phyloP scores from a whole-genome alignment of 2,329 filamentous ascomycete species.

The Aspergillus tanneri region DNA sequence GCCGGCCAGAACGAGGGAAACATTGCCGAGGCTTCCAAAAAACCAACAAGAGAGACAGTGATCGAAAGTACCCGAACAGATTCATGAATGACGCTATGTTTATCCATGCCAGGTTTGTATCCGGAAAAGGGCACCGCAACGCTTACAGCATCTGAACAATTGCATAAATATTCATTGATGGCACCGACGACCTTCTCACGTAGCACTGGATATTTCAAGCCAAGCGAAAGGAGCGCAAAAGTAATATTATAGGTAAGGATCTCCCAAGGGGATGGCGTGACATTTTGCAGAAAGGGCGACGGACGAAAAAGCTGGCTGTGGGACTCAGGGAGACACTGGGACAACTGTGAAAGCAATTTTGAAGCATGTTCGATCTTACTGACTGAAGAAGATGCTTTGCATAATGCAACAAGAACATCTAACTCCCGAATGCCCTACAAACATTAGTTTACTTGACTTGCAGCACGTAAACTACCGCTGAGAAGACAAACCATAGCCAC shows the following conservation, averaged over 20 bases:
- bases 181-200: slow-evolving; percentile 65
- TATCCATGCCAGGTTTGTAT: slow-evolving; percentile 54
- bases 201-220: slow-evolving; percentile 68
- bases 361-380: slow-evolving; percentile 70
- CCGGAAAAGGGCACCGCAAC: slow-evolving; percentile 55
- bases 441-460: slow-evolving; percentile 21
- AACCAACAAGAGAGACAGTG: slow-evolving; percentile 82
- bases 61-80: slow-evolving; percentile 71
- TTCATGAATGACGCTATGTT: slow-evolving; percentile 49
- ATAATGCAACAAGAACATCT: slow-evolving; percentile 86
- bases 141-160: slow-evolving; percentile 64
- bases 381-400: slow-evolving; percentile 80
- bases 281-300: slow-evolving; percentile 77
- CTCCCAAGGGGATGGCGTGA: slow-evolving; percentile 88
- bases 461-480: not conserved
- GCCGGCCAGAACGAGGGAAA: slow-evolving; percentile 79
- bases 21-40: slow-evolving; percentile 76
- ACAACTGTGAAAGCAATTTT: slow-evolving; percentile 73
- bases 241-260: slow-evolving; percentile 75
- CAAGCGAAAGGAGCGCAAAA: slow-evolving; percentile 76
- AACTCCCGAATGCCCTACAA: slow-evolving; percentile 79
- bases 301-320: slow-evolving; percentile 74
- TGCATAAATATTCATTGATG: slow-evolving; percentile 69
- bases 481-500: slow-evolving; percentile 38
- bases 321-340: slow-evolving; percentile 81